Conservation (phyloP, 495 filamentous ascomycete species). For the Sabuloglossum arenarium region DNA sequence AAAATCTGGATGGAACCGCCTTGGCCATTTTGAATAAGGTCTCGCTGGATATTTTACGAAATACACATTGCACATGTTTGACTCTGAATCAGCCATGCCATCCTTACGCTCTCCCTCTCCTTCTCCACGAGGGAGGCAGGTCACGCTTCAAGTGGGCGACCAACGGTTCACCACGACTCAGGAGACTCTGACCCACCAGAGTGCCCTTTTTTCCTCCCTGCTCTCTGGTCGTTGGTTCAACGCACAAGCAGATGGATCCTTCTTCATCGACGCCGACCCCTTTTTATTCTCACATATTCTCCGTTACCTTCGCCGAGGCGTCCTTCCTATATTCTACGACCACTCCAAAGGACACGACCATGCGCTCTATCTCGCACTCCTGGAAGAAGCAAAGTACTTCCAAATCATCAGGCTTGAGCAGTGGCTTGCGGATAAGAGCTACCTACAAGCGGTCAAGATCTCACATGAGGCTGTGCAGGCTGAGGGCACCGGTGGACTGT, state of each 20-base stretch:
- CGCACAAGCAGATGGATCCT: slow-evolving; percentile 13
- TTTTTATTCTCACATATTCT: slow-evolving; percentile 22
- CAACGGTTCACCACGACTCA: slow-evolving; percentile 5
- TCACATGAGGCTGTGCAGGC: background rate
- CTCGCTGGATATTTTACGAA: too few relatives aligned
- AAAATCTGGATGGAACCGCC: too few relatives aligned
- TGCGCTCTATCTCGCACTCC: slow-evolving; percentile 14
- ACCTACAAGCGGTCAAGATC: slow-evolving; percentile 11
- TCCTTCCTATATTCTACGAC: slow-evolving; percentile 21
- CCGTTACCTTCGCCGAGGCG: slow-evolving; percentile 17
- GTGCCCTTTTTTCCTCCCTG: slow-evolving; percentile 7
- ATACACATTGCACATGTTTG: too few relatives aligned
- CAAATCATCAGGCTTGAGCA: slow-evolving; percentile 11
- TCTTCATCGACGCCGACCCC: slow-evolving; percentile 24
- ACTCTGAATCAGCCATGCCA: too few relatives aligned
- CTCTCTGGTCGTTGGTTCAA: slow-evolving; percentile 9
- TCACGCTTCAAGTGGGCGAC: slow-evolving; percentile 7
- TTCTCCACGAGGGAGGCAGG: background rate
- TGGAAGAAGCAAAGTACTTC: slow-evolving; percentile 19
- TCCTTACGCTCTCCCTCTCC: too few relatives aligned
- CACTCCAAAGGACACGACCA: slow-evolving; percentile 16
- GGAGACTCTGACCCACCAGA: slow-evolving; percentile 5
- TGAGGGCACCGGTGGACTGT: background rate
- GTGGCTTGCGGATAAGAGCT: slow-evolving; percentile 15
- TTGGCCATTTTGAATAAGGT: too few relatives aligned